These are phyloP conservation scores for Kluyveromyces aestuarii DNA, from an alignment of 805 yeast species.

Conservation along the genomic window DNA sequence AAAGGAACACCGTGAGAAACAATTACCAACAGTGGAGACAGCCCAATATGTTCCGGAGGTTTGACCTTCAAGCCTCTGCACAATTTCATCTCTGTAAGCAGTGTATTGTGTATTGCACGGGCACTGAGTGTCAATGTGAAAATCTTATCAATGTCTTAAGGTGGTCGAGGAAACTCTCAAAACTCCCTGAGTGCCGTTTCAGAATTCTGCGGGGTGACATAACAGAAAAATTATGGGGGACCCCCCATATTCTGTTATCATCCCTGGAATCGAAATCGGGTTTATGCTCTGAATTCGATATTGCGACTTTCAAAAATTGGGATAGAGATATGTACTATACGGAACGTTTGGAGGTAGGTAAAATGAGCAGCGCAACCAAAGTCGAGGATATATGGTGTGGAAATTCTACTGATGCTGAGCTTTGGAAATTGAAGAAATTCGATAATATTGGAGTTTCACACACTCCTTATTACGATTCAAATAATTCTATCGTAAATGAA, in stretches of 20 bases:
- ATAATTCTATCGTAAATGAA: conserved; percentile 38
- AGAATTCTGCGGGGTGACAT: conserved; percentile 11
- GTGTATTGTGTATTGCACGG: conserved; percentile 64
- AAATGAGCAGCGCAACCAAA: conserved; percentile 72
- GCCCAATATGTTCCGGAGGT: conserved; percentile 74
- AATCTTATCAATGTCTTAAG: not conserved
- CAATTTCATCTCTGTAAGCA: conserved; percentile 59
- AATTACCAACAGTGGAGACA: conserved; percentile 25
- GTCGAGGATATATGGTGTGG: conserved; percentile 67
- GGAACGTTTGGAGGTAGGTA: conserved; percentile 75
- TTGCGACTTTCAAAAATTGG: conserved; percentile 46
- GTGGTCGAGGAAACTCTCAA: conserved; percentile 3
- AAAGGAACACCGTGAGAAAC: not conserved
- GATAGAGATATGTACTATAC: conserved; percentile 57
- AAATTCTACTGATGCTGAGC: conserved; percentile 63
- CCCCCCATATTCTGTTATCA: conserved; percentile 12
- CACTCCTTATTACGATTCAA: conserved; percentile 40
- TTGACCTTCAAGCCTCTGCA: conserved; percentile 80
- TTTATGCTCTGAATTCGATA: conserved; percentile 30
- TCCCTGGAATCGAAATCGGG: conserved; percentile 11
- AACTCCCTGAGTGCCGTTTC: conserved; percentile 8
- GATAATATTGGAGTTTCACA: conserved; percentile 4
- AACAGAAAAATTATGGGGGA: conserved; percentile 29
- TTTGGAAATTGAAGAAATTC: conserved; percentile 16
- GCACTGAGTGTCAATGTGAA: conserved; percentile 14